phyloP scores from a whole-genome alignment of 2,329 filamentous ascomycete species.

The Pseudopithomyces chartarum region DNA sequence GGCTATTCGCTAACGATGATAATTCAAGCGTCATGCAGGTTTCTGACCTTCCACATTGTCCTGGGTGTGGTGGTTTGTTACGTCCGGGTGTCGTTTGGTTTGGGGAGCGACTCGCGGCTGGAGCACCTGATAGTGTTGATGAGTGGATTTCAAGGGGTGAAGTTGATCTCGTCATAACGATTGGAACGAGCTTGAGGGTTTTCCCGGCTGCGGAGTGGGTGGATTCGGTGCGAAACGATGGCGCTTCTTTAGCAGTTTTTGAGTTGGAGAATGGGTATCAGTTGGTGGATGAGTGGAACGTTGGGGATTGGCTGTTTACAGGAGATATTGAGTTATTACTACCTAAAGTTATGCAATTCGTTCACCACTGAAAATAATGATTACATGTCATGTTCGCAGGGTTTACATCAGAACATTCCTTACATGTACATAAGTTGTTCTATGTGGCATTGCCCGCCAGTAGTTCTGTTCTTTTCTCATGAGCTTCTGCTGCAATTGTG shows the following conservation, averaged over 20 bases:
- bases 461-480: no score
- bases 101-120: conserved; percentile 15
- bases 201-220: conserved; percentile 21
- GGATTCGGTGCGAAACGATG: neutral
- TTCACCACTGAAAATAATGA: neutral
- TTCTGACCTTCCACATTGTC: conserved; percentile 16
- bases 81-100: conserved; percentile 22
- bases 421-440: no score
- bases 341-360: conserved; percentile 1
- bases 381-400: no score
- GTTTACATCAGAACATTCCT: no score
- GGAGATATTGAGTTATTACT: conserved; percentile 6
- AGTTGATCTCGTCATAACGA: conserved; percentile 15
- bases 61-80: conserved; percentile 13
- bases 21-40: neutral
- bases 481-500: no score
- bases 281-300: conserved; percentile 3
- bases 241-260: conserved; percentile 13
- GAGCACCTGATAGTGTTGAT: conserved; percentile 13
- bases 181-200: conserved; percentile 16
- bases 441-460: no score
- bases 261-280: conserved; percentile 6
- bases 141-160: conserved; percentile 9
- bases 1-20: conserved; percentile 1
- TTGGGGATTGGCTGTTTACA: conserved; percentile 8